These are phyloP conservation scores for Trypanosoma mega DNA, from an alignment of 208 protist genomes.

Conservation along the genomic window DNA sequence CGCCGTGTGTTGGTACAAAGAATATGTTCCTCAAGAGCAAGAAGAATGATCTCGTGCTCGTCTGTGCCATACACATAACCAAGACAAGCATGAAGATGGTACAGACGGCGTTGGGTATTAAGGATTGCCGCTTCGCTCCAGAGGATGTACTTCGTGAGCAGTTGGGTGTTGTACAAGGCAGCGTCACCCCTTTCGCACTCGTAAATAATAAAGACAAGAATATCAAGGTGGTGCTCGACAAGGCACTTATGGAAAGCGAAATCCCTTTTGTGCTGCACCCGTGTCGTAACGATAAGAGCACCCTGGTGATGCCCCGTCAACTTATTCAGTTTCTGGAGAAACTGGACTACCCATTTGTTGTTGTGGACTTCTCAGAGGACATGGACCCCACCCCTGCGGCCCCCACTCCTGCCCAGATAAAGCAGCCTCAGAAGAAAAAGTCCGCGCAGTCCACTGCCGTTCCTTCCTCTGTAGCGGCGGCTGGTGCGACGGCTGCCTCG, in stretches of 20 bases:
- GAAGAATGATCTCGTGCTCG: constrained; percentile 83
- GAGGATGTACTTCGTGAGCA: constrained; percentile 60
- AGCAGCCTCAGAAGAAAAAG: constrained; percentile 30
- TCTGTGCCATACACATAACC: constrained; percentile 65
- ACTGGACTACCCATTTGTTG: constrained; percentile 55
- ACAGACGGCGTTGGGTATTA: constrained; percentile 59
- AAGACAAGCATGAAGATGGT: constrained; percentile 79
- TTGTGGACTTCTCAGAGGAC: constrained; percentile 65
- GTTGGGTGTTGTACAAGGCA: constrained; percentile 70
- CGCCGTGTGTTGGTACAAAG: constrained; percentile 63
- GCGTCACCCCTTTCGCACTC: constrained; percentile 84
- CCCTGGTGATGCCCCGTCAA: constrained; percentile 59
- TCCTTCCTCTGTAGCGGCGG: background rate
- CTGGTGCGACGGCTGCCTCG: constrained; percentile 1
- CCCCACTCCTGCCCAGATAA: constrained; percentile 8
- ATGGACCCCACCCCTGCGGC: constrained; percentile 9
- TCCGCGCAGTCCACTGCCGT: constrained; percentile 12
- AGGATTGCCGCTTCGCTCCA: constrained; percentile 84
- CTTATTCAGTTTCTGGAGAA: constrained; percentile 63
- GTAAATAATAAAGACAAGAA: constrained; percentile 73
- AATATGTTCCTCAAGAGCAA: constrained; percentile 92
- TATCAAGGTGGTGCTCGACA: constrained; percentile 77
- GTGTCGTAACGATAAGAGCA: constrained; percentile 85
- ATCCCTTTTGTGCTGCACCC: constrained; percentile 69
- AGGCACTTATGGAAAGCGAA: constrained; percentile 37